phyloP scores from a whole-genome alignment of 371 early-diverging fungal genomes.

The Rhizopus stolonifer region DNA sequence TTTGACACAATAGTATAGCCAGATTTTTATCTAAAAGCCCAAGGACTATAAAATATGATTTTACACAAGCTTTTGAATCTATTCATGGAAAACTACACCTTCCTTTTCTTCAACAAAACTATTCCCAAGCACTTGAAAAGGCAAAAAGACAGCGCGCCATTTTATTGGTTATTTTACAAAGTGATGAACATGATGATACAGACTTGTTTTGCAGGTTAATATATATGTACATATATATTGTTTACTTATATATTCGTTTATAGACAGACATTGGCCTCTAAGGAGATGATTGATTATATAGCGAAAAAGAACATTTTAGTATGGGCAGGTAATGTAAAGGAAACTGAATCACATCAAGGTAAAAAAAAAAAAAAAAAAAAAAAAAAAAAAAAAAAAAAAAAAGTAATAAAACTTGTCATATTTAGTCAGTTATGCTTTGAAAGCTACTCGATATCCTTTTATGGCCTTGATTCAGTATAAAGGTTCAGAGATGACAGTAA shows the following conservation, averaged over 20 bases:
- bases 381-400: background rate
- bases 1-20: background rate
- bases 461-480: conserved; percentile 68
- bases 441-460: conserved; percentile 79
- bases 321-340: conserved; percentile 78
- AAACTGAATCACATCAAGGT: conserved; percentile 78
- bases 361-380: background rate
- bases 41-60: conserved; percentile 38
- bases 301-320: conserved; percentile 62
- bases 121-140: conserved; percentile 63
- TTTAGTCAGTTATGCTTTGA: conserved; percentile 62
- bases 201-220: conserved; percentile 59
- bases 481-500: conserved; percentile 54
- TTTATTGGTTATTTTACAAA: conserved; percentile 70
- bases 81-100: conserved; percentile 71
- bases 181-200: conserved; percentile 80
- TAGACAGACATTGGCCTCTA: conserved; percentile 60
- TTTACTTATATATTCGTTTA: background rate
- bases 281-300: conserved; percentile 59
- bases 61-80: conserved; percentile 66
- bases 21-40: conserved; percentile 45
- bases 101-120: conserved; percentile 74
- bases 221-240: background rate
- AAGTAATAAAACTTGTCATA: background rate
- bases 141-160: conserved; percentile 66